Evolutionary conservation across 2,329 filamentous ascomycete species (phyloP), one percentile per base, ranked within the genome.

Genomic region (Ustilaginoidea virens): DNA sequence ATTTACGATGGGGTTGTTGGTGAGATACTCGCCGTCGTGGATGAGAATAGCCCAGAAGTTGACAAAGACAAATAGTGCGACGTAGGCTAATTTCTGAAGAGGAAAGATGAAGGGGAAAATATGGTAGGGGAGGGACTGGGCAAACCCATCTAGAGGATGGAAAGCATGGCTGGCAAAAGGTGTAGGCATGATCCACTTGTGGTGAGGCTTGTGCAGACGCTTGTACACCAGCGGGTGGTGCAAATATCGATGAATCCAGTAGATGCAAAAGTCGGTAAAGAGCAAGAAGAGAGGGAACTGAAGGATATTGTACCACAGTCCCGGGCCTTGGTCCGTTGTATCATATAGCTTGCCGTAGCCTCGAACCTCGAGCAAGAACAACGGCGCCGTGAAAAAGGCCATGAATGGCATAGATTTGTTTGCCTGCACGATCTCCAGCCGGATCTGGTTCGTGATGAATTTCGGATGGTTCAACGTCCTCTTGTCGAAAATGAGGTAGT

Each of bases 141-240:
- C 68, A 57, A 78, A 94, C 47, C 87, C 87, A 48, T 96, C 87
- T 29, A 94, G 52, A 1, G 87, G 86, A 61, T 96, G 85, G 69
- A 96, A 96, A 33, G 87, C 87, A 49, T 93, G 80, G 42, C 78
- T 85, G 23, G 87, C 86, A 52, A 73, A 94, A 1, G 87, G 87
- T 3, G 83, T 92, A 3, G 87, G 87, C 82, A 94, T 92, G 57
- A 96, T 94, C 87, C 87, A 96, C 63, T 93, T 94, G 74, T 96
- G 87, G 58, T 96, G 87, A 40, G 85, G 78, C 71, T 96, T 96
- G 70, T 96, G 87, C 28, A 94, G 66, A 40, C 64, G 63, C 63
- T 86, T 92, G 70, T 96, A 96, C 29, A 56, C 42, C 30, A 60
- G 48, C 11, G 80, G 80, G 55, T 85, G 76, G 57, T 93, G 85